Conservation (phyloP, 2,329 filamentous ascomycete species). For the Hypoxylon sp. region DNA sequence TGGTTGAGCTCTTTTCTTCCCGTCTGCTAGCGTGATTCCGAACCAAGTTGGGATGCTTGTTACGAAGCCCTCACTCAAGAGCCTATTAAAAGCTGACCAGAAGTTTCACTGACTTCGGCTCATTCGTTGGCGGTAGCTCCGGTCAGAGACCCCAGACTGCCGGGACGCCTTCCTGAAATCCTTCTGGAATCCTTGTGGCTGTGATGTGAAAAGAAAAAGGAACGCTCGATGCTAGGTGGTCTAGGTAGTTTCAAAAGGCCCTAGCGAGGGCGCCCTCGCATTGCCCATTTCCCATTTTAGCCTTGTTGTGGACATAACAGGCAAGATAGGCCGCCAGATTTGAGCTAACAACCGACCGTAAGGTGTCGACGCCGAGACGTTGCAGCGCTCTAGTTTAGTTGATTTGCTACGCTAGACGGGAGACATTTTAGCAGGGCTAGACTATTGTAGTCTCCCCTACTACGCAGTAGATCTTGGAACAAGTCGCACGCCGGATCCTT, state of each 20-base stretch:
- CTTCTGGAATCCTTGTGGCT: slow-evolving; percentile 27
- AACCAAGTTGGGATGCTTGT: slow-evolving; percentile 15
- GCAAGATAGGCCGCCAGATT: slow-evolving; percentile 29
- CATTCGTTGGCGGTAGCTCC: slow-evolving; percentile 26
- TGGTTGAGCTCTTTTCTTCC: slow-evolving; percentile 21
- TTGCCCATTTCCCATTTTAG: slow-evolving; percentile 34
- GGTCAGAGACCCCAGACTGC: slow-evolving; percentile 38
- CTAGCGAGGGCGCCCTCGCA: slow-evolving; percentile 36
- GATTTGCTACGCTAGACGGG: slow-evolving; percentile 29
- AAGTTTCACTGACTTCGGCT: slow-evolving; percentile 26
- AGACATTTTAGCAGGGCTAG: slow-evolving; percentile 12
- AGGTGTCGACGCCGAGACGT: slow-evolving; percentile 24
- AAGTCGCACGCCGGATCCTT: slow-evolving; percentile 30
- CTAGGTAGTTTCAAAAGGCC: slow-evolving; percentile 39
- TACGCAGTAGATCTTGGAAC: slow-evolving; percentile 41
- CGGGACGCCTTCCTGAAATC: slow-evolving; percentile 36
- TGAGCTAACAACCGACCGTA: slow-evolving; percentile 15
- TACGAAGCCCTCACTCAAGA: slow-evolving; percentile 6
- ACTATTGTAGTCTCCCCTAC: slow-evolving; percentile 7
- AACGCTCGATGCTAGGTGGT: slow-evolving; percentile 22
- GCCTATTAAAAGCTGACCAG: slow-evolving; percentile 28
- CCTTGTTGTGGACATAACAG: slow-evolving; percentile 24
- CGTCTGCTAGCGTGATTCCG: slow-evolving; percentile 21
- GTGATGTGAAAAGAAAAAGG: slow-evolving; percentile 18
- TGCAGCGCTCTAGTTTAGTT: slow-evolving; percentile 23